Evolutionary conservation across 2,329 filamentous ascomycete species (phyloP), one percentile per base, ranked within the genome.

Genomic region (Lachnellula occidentalis): DNA sequence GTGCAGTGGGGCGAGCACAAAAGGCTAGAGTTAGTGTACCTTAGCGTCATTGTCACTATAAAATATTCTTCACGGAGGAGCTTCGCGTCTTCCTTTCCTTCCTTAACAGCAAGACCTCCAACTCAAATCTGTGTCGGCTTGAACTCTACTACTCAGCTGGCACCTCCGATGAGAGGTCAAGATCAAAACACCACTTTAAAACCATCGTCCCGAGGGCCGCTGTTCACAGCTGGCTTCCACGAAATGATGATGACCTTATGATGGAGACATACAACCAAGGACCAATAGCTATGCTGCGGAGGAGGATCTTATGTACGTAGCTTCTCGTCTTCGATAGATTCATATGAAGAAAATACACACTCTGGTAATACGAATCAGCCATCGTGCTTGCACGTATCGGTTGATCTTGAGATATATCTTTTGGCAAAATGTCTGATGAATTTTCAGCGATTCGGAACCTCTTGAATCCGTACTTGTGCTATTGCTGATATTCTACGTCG

Each of bases 161-260:
- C 78, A 81, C 86, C 77, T 87, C 82, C 81, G 82, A 82, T 81
- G 79, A 72, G 80, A 80, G 77, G 86, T 87, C 86, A 74, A 89
- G 86, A 90, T 73, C 51, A 63, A 17, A 58, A 71, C 72, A 79
- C 85, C 80, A 81, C 82, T 86, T 76, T 86, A 90, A 90, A 90
- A 90, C 86, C 86, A 86, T 89, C 80, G 81, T 83, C 80, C 83
- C 82, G 86, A 90, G 82, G 81, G 81, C 75, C 77, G 73, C 74
- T 70, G 62, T 31, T 61, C 71, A 72, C 70, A 75, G 76, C 78
- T 77, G 75, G 76, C 78, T 77, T 76, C 76, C 83, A 86, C 80
- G 83, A 86, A 76, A 71, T 74, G 80, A 73, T 80, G 82, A 83
- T 80, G 81, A 86, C 82, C 82, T 85, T 75, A 76, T 74, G 80